Conservation (phyloP, 306 rosid genomes). For the Coriaria nepalensis region DNA sequence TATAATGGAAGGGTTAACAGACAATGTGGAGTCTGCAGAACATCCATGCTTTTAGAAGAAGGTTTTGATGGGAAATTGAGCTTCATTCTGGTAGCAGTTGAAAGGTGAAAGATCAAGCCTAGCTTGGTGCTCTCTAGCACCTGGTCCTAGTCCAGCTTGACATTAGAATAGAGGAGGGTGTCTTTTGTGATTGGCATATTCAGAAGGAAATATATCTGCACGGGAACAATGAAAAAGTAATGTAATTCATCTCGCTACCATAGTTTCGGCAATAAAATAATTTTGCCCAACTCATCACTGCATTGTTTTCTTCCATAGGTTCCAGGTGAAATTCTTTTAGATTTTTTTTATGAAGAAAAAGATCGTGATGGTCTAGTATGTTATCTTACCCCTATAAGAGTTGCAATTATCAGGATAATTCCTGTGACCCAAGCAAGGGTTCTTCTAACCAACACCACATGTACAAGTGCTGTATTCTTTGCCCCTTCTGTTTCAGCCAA, state of each 20-base stretch:
- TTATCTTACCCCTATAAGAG: conserved; percentile 74
- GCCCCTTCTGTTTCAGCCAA: conserved; percentile 38
- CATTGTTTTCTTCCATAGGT: no score
- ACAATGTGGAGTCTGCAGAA: no score
- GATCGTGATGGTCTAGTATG: background rate
- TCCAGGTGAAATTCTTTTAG: no score
- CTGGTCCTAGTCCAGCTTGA: conserved; percentile 56
- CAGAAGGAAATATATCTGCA: conserved; percentile 54
- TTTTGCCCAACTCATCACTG: no score
- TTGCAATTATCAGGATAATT: conserved; percentile 64
- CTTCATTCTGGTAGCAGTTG: background rate
- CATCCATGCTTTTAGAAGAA: no score
- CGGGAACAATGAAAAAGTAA: background rate
- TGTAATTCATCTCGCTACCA: no score
- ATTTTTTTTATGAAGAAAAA: no score
- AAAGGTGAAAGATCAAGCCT: background rate
- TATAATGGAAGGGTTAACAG: no score
- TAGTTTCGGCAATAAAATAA: no score
- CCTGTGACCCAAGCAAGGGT: conserved; percentile 87
- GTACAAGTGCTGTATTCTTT: conserved; percentile 8
- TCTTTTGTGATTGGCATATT: conserved; percentile 76
- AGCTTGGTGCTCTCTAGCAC: conserved; percentile 9
- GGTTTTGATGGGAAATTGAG: no score
- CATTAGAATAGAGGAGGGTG: conserved; percentile 78
- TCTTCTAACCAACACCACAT: conserved; percentile 56